Evolutionary conservation across 2,329 filamentous ascomycete genomes (phyloP).

Genomic region (Berkeleyomyces basicola): DNA sequence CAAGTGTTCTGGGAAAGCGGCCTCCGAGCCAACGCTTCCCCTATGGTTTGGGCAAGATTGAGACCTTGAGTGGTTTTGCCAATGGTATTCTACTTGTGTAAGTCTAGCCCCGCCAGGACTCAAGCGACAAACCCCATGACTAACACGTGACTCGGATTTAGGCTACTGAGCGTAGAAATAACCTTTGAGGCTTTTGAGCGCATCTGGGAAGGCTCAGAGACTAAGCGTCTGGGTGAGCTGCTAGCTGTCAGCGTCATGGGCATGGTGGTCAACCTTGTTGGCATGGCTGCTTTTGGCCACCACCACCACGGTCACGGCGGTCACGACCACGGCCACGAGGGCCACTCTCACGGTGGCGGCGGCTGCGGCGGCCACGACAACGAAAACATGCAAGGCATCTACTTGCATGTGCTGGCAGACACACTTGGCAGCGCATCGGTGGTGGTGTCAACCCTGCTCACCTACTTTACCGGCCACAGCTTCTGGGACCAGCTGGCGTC

Average conservation of each 20-base stretch:
- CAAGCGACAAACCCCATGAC: not conserved
- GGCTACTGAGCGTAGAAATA: conserved; percentile 88
- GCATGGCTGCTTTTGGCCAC: conserved; percentile 68
- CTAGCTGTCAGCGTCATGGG: conserved; percentile 78
- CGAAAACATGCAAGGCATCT: conserved; percentile 97
- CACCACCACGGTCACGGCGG: conserved; percentile 39
- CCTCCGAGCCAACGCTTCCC: conserved; percentile 76
- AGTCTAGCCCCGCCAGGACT: conserved; percentile 18
- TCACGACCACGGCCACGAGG: conserved; percentile 27
- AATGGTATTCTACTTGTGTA: conserved; percentile 91
- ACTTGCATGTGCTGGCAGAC: conserved; percentile 86
- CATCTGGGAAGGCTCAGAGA: conserved; percentile 65
- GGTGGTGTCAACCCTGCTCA: conserved; percentile 77
- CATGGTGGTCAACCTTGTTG: conserved; percentile 77
- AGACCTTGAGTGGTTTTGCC: conserved; percentile 88
- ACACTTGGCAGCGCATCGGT: conserved; percentile 89
- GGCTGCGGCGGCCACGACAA: conserved; percentile 49
- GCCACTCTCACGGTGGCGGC: conserved; percentile 18
- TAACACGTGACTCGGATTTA: conserved; percentile 20
- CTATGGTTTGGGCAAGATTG: conserved; percentile 92
- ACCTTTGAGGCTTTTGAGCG: conserved; percentile 87
- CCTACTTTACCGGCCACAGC: conserved; percentile 75
- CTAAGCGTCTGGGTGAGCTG: conserved; percentile 70
- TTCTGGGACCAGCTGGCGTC: conserved; percentile 92
- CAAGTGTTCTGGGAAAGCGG: conserved; percentile 93